Conservation (phyloP, 2,329 filamentous ascomycete species). For the Sclerotinia trifoliorum region DNA sequence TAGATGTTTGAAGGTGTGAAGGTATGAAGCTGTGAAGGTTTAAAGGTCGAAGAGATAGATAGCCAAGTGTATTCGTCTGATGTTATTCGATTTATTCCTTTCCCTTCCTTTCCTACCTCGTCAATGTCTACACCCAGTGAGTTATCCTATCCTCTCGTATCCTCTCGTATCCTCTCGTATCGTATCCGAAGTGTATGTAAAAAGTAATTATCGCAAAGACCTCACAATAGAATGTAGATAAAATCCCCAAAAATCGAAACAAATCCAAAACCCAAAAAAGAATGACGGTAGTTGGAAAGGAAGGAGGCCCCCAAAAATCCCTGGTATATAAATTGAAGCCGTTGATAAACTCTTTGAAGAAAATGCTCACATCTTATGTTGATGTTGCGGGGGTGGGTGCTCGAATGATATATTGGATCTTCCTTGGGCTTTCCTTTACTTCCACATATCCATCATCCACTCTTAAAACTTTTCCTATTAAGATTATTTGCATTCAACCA, state of each 20-base stretch:
- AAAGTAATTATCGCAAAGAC: not conserved
- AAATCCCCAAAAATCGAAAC: not conserved
- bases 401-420: slow-evolving; percentile 7
- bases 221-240: not conserved
- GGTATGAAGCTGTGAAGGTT: not conserved
- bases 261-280: not conserved
- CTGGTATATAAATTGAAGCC: not conserved
- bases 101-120: not conserved
- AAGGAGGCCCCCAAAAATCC: not conserved
- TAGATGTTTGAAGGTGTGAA: not conserved
- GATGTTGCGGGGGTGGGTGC: not conserved
- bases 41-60: not conserved
- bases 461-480: not conserved
- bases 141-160: not conserved
- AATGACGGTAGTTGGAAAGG: slow-evolving; percentile 22
- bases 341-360: not conserved
- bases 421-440: not conserved
- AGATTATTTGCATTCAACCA: too few relatives aligned
- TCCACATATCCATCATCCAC: not conserved
- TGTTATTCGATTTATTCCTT: not conserved
- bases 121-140: not conserved
- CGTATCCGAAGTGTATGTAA: not conserved
- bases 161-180: not conserved
- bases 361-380: not conserved
- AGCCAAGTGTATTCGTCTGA: not conserved